phyloP scores from a whole-genome alignment of 2,329 filamentous ascomycete genomes.

The Periconia macrospinosa region DNA sequence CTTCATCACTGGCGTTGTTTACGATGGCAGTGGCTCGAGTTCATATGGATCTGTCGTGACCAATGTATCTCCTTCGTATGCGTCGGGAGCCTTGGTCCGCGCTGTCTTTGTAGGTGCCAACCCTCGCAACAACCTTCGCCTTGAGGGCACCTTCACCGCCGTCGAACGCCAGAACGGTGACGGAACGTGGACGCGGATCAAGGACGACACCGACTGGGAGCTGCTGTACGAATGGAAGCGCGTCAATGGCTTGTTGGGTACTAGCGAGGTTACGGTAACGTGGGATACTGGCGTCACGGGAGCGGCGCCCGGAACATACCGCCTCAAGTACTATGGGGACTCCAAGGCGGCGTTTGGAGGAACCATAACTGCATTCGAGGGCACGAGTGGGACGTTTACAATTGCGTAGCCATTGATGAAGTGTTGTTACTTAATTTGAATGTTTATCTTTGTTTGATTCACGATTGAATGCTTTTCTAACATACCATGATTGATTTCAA shows the following conservation, averaged over 20 bases:
- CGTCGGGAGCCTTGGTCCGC: constrained; percentile 62
- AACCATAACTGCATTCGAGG: constrained; percentile 64
- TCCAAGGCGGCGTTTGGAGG: constrained; percentile 65
- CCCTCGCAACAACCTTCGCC: constrained; percentile 81
- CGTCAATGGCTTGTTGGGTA: constrained; percentile 68
- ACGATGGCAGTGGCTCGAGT: constrained; percentile 68
- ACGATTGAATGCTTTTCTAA: no score
- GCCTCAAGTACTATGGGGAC: constrained; percentile 84
- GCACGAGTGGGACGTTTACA: constrained; percentile 28
- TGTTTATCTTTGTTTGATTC: background rate
- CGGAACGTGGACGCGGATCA: constrained; percentile 65
- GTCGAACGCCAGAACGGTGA: constrained; percentile 65
- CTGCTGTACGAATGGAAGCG: constrained; percentile 80
- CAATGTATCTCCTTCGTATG: constrained; percentile 59
- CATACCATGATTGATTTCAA: no score
- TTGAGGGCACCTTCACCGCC: constrained; percentile 75
- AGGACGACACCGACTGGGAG: constrained; percentile 80
- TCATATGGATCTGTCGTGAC: constrained; percentile 69
- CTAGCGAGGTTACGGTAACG: constrained; percentile 74
- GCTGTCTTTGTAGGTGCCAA: constrained; percentile 83
- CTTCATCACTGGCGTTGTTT: constrained; percentile 79
- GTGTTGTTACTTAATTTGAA: background rate
- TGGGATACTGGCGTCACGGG: constrained; percentile 70
- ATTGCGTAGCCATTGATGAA: constrained; percentile 1
- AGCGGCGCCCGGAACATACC: constrained; percentile 65